phyloP scores from a whole-genome alignment of 1,139 yeast genomes.

The Pichia sp. region DNA sequence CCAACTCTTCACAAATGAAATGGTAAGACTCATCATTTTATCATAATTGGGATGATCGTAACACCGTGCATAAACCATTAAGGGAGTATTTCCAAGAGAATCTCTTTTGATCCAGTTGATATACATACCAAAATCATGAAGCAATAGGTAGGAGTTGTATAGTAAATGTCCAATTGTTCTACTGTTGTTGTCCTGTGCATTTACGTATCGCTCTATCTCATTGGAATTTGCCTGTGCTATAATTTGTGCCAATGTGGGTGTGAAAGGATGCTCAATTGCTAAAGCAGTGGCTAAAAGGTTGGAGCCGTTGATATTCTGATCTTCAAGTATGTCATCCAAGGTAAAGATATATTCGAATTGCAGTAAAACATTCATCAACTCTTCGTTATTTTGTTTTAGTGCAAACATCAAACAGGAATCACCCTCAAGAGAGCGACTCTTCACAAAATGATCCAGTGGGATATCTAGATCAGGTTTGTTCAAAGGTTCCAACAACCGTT shows the following conservation, averaged over 20 bases:
- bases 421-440: constrained; percentile 54
- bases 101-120: constrained; percentile 75
- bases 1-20: constrained; percentile 44
- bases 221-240: constrained; percentile 43
- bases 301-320: constrained; percentile 47
- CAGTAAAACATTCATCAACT: constrained; percentile 46
- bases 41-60: constrained; percentile 73
- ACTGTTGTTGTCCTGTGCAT: constrained; percentile 46
- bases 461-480: constrained; percentile 29
- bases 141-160: constrained; percentile 53
- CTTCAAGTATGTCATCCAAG: constrained; percentile 64
- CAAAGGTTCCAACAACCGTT: constrained; percentile 17
- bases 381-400: constrained; percentile 40
- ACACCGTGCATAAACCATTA: constrained; percentile 70
- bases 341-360: constrained; percentile 50
- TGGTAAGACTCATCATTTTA: constrained; percentile 45
- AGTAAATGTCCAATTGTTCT: constrained; percentile 73
- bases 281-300: constrained; percentile 62
- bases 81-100: constrained; percentile 68
- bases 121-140: constrained; percentile 51
- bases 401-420: constrained; percentile 64
- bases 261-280: constrained; percentile 47
- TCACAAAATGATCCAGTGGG: constrained; percentile 42
- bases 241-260: constrained; percentile 46
- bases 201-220: constrained; percentile 44